Evolutionary conservation across 768 basidiomycete genomes (phyloP), one percentile per base, ranked within the genome.

Genomic region (Tylopilus sp.): DNA sequence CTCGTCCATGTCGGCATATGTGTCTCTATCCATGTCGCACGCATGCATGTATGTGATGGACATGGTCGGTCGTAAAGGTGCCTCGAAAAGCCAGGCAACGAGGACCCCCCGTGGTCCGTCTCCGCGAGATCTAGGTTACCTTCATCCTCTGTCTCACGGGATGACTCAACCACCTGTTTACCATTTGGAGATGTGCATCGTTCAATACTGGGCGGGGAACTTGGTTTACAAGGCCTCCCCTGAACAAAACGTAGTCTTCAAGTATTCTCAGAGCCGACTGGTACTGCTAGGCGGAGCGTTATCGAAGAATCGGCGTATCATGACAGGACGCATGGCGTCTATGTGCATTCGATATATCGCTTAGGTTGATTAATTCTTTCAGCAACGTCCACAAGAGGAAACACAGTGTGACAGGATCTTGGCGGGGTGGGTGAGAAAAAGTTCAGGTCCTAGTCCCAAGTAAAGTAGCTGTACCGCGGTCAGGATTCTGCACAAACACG

Each of bases 401-500:
- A 30, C 48, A 38, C 36, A n/a, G 22, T 42, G 50, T 44, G 50
- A 53, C 42, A 33, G 30, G 38, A 44, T 55, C 52, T 52, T 28
- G 51, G 39, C 33, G 31, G 17, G 50, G 48, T 33, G 26, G 44
- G 46, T 31, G 21, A 36, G 52, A 48, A 51, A 42, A 22, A 43
- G 12, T 28, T n/a, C 46, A 43, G 30, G 22, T n/a, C n/a, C n/a
- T n/a, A n/a, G 41, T 52, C 44, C 46, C 44, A 45, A 50, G 30
- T n/a, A n/a, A 52, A 48, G 22, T 4, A 31, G 38, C 20, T 41
- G 49, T 15, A 49, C 26, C 28, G 28, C 2, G 22, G 42, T 41
- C 40, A 52, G 50, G 50, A 52, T 44, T 41, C 15, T 48, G 42
- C 56, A 53, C 50, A 46, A 22, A 40, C 40, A 26, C 25, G n/a